Evolutionary conservation across 768 basidiomycete species (phyloP).

Genomic region (Guyanaporus albipodus): DNA sequence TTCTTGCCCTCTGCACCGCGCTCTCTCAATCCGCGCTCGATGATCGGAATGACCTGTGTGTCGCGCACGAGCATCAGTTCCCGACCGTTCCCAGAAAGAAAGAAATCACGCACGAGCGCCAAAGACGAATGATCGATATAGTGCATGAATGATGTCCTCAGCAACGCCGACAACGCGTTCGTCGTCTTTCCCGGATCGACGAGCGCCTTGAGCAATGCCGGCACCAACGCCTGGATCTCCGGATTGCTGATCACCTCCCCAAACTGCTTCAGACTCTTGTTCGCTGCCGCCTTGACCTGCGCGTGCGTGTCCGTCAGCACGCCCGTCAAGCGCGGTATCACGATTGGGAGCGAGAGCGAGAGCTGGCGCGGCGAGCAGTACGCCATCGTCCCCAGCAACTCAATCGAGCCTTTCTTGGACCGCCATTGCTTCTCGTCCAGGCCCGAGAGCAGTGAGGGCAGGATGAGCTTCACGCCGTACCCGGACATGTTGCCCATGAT

Average conservation of each 20-base stretch:
- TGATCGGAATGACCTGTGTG: conserved; percentile 84
- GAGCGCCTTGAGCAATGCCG: conserved; percentile 86
- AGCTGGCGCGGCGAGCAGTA: conserved; percentile 96
- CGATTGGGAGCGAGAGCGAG: conserved; percentile 90
- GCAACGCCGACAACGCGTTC: conserved; percentile 74
- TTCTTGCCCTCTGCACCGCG: conserved; percentile 92
- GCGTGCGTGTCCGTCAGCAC: conserved; percentile 97
- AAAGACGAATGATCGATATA: conserved; percentile 97
- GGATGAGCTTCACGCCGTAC: conserved; percentile 92
- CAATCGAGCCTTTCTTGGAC: conserved; percentile 95
- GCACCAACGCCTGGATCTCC: conserved; percentile 89
- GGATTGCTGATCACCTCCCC: conserved; percentile 98
- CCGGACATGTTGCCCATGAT: conserved; percentile 96
- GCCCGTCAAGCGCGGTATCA: conserved; percentile 92
- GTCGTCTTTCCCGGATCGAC: conserved; percentile 93
- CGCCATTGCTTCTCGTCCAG: conserved; percentile 99
- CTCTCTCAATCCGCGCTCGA: conserved; percentile 90
- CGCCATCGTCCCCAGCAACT: conserved; percentile 96
- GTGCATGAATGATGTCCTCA: conserved; percentile 96
- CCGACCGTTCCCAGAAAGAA: not conserved
- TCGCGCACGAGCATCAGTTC: not conserved
- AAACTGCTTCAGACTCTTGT: conserved; percentile 94
- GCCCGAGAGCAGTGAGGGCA: conserved; percentile 85
- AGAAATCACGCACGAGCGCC: conserved; percentile 61
- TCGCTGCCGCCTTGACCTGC: conserved; percentile 89